Evolutionary conservation across 768 basidiomycete species (phyloP), one percentile per base, ranked within the genome.

Genomic region (Calocera viscosa): DNA sequence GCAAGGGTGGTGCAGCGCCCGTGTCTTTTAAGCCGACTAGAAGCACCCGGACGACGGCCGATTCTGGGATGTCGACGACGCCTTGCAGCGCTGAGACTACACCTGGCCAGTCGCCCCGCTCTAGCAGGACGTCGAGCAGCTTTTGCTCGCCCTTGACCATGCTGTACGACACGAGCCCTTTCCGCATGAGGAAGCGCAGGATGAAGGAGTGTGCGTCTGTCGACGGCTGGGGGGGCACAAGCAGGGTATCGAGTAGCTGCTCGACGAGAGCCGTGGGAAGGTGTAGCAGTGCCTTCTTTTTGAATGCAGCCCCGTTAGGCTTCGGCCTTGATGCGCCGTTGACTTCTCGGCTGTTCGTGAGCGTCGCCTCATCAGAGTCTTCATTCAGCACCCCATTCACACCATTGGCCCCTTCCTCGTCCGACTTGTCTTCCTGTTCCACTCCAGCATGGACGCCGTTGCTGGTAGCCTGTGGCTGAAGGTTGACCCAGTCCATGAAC

Each of bases 61-160:
- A 71, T 73, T 91, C 89, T 1, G 85, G 77, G 67, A 92, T 70
- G 73, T 92, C 90, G 5, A 78, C 72, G 22, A 91, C 84, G 1
- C 72, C 76, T 1, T 76, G 74, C 63, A 90, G 75, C 34, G 87
- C 81, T 14, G 84, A 70, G 67, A 60, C 34, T 17, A 39, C 65
- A 71, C 80, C 66, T 72, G 85, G 90, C 90, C 90, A 92, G 71
- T 91, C 90, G 47, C 79, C 77, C 67, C 80, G 81, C 64, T 79
- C 73, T 53, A 80, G 76, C 35, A 92, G 74, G 1, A 78, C 78
- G 10, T 78, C 77, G 39, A 91, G 71, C 19, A 91, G 74, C 63
- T 22, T 24, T 12, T 40, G 34, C 1, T 84, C 85, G 14, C 81
- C 82, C 5, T 82, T 76, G 11, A 89, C 71, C 87, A 90, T 89